Evolutionary conservation across 805 yeast species (phyloP), one percentile per base, ranked within the genome.

Genomic region (Danielozyma ontarioensis): DNA sequence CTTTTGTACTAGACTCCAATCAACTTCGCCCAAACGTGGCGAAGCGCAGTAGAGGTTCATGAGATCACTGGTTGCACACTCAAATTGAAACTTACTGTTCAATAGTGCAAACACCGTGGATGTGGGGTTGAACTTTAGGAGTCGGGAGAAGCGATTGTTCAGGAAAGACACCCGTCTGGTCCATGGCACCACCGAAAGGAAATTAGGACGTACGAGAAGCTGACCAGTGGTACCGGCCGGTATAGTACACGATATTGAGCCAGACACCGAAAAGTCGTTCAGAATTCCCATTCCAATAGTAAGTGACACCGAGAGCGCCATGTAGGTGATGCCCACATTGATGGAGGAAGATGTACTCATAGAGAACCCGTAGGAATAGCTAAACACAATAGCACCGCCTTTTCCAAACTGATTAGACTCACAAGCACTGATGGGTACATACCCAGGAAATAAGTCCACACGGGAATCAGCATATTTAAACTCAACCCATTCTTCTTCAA

Each of bases 361-460:
- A 17, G 14, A 12, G 13, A n/a, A 25, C 14, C 31, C 18, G 21
- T 21, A 12, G 12, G 19, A 16, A 25, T 24, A 23, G 16, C 32
- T 32, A 18, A 37, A 37, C n/a, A 37, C 17, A 2, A 46, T 24
- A 1, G 45, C 32, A 4, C 52, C 52, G 12, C 40, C 42, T 27
- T 39, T 40, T 2, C 47, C 50, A 22, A 25, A 16, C 6, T 37
- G 35, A 2, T 35, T 32, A 14, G 44, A 45, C 11, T 44, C 33
- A 28, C 52, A 47, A 2, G 50, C 36, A 19, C 37, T 39, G 0
- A 47, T 23, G 12, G 52, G 50, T 8, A 45, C 17, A 7, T 29
- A 32, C 11, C 38, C 45, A 2, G 37, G 39, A 7, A 33, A 29
- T 5, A 16, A 13, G n/a, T 35, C 27, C 4, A 27, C n/a, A 10